Evolutionary conservation across 345 rosid genomes (phyloP).

Genomic region (Eucalyptus tenuipes): DNA sequence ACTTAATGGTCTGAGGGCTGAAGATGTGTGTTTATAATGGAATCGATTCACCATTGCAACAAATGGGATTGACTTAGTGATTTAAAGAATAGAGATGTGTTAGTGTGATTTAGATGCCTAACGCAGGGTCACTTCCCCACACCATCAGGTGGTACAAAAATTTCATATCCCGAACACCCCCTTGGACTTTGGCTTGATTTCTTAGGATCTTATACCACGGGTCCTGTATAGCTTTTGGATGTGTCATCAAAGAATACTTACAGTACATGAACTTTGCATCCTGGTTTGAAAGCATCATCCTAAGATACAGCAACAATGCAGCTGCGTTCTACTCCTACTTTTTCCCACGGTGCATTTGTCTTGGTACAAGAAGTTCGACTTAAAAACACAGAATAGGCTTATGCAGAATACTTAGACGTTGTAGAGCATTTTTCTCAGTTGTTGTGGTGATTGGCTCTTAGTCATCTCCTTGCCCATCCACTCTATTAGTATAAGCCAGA

Average conservation of each 20-base stretch:
- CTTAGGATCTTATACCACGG: fast-evolving
- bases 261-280: neutral
- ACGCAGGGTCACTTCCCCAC: neutral
- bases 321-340: neutral
- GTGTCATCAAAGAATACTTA: neutral
- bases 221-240: neutral
- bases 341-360: neutral
- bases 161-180: neutral
- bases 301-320: neutral
- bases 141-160: fast-evolving
- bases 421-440: neutral
- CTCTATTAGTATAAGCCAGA: neutral
- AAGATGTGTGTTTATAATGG: neutral
- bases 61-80: neutral
- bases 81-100: neutral
- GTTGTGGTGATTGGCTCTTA: neutral
- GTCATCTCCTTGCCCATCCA: neutral
- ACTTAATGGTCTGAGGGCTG: neutral
- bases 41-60: neutral
- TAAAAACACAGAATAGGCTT: fast-evolving
- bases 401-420: neutral
- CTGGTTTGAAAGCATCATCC: neutral
- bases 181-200: neutral
- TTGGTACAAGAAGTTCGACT: fast-evolving
- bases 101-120: neutral